Evolutionary conservation across 2,329 filamentous ascomycete species (phyloP).

Genomic region (Clarireedia homoeocarpa): DNA sequence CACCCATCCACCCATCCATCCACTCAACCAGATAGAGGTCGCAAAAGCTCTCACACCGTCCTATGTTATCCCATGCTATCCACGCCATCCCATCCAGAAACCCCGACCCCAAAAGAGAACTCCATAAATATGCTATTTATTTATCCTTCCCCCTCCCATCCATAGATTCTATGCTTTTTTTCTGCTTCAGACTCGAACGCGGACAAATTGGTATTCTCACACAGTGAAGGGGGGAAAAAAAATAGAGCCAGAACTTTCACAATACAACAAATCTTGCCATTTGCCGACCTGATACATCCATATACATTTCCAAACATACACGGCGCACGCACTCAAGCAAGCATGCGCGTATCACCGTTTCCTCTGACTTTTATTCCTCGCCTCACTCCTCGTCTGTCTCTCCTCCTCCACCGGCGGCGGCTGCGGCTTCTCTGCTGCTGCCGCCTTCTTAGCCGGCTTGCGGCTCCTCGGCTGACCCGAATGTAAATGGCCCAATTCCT

Average conservation of each 20-base stretch:
- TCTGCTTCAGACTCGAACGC: neutral
- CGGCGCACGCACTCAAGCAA: neutral
- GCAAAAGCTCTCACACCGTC: no score
- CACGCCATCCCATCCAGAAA: no score
- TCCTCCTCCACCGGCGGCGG: constrained; percentile 23
- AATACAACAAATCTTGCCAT: no score
- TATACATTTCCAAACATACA: no score
- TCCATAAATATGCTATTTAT: no score
- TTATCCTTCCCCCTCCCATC: neutral
- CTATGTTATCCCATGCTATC: neutral
- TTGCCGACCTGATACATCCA: no score
- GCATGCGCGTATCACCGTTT: neutral
- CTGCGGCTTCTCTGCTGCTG: neutral
- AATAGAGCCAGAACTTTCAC: no score
- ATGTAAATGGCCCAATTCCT: constrained; percentile 52
- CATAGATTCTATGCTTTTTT: neutral
- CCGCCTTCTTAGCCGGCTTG: constrained; percentile 28
- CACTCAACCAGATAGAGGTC: no score
- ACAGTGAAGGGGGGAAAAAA: no score
- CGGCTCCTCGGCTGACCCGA: constrained; percentile 45
- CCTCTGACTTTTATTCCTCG: constrained; percentile 23
- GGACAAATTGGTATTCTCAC: neutral
- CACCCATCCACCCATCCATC: neutral
- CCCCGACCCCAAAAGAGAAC: no score
- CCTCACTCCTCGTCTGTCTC: constrained; percentile 33